These are phyloP conservation scores for Ceratocystis colombiana DNA, from an alignment of 2,329 filamentous ascomycete genomes.

Conservation along the genomic window DNA sequence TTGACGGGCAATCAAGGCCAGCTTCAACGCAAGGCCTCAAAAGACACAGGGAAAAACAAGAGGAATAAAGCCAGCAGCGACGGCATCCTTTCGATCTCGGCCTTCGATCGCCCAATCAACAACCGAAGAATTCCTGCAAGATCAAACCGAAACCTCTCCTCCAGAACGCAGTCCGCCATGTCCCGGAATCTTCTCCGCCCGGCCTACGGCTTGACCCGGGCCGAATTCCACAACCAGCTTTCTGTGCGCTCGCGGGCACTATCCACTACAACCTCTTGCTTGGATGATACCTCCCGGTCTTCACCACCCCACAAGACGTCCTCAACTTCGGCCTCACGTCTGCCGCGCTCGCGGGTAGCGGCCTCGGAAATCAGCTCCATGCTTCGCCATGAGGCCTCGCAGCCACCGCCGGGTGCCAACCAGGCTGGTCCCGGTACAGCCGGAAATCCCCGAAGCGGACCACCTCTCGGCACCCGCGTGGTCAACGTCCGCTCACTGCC, in stretches of 20 bases:
- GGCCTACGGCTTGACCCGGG: conserved; percentile 23
- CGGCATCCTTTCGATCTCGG: conserved; percentile 2
- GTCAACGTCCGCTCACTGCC: conserved; percentile 36
- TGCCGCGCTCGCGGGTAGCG: conserved; percentile 32
- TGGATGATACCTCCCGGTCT: conserved; percentile 26
- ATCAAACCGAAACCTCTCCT: background rate
- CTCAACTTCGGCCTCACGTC: conserved; percentile 26
- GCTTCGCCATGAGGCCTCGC: conserved; percentile 26
- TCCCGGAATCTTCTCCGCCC: conserved; percentile 24
- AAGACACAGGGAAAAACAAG: background rate
- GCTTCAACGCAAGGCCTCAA: background rate
- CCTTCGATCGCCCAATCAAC: background rate
- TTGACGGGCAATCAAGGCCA: background rate
- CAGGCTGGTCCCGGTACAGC: background rate
- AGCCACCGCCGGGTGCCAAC: conserved; percentile 9
- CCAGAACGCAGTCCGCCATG: conserved; percentile 20
- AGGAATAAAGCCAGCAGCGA: background rate
- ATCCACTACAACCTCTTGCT: conserved; percentile 33
- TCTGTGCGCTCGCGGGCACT: conserved; percentile 28
- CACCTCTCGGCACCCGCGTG: conserved; percentile 29
- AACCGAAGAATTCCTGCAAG: background rate
- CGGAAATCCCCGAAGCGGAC: background rate
- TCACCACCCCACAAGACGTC: conserved; percentile 17
- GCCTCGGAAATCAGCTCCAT: conserved; percentile 33
- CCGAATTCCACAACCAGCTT: conserved; percentile 16